These are phyloP conservation scores for Aspergillus conjunctus DNA, from an alignment of 495 filamentous ascomycete genomes.

Conservation along the genomic window DNA sequence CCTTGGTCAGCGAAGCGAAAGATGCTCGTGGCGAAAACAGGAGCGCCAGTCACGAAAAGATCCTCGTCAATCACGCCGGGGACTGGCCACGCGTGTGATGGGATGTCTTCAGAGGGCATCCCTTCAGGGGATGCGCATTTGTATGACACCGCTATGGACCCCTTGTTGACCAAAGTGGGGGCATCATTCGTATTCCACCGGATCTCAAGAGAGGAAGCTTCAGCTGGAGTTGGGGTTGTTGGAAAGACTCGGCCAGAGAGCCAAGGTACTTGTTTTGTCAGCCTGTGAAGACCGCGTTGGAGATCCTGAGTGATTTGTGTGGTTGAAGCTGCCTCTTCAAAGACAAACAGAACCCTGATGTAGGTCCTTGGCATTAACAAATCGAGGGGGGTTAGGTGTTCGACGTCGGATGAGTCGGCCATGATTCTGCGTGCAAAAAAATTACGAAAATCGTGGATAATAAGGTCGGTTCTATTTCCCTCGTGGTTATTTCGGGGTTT, in stretches of 20 bases:
- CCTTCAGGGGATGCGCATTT: background rate
- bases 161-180: constrained; percentile 14
- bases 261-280: constrained; percentile 16
- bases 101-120: constrained; percentile 12
- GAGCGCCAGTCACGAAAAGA: background rate
- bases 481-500: too few species aligned
- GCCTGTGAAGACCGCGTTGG: constrained; percentile 11
- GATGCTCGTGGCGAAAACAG: constrained; percentile 17
- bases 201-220: constrained; percentile 10
- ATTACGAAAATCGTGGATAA: too few species aligned
- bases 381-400: constrained; percentile 16
- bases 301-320: constrained; percentile 1
- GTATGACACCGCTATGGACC: constrained; percentile 10
- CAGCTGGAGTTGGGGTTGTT: background rate
- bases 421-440: too few species aligned
- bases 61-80: background rate
- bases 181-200: background rate
- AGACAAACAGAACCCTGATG: constrained; percentile 18
- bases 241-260: constrained; percentile 12
- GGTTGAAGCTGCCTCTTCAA: background rate
- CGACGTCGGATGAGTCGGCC: background rate
- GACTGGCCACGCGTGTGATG: constrained; percentile 12
- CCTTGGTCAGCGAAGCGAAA: constrained; percentile 18
- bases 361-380: constrained; percentile 15
- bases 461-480: too few species aligned